Conservation (phyloP, 495 filamentous ascomycete species). For the Aspergillus bertholletiae region DNA sequence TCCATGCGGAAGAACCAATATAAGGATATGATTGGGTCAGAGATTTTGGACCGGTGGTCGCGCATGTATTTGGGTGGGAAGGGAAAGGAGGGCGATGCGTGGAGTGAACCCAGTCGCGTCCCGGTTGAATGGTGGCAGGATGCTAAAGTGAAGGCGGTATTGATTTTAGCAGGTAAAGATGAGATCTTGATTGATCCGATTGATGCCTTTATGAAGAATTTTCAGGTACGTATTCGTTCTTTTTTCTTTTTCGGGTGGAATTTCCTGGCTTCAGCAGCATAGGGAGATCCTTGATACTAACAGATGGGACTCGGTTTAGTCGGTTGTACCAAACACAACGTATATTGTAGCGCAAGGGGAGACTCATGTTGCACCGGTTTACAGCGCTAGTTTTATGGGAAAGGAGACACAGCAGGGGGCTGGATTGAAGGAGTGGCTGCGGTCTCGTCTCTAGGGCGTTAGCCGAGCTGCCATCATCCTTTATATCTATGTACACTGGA, state of each 20-base stretch:
- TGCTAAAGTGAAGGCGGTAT: constrained; percentile 39
- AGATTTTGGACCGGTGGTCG: constrained; percentile 36
- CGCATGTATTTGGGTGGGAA: constrained; percentile 38
- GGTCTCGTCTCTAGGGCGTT: constrained; percentile 9
- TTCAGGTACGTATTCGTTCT: constrained; percentile 29
- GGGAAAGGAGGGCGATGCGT: constrained; percentile 42
- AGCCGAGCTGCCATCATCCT: not conserved
- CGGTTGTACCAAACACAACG: constrained; percentile 28
- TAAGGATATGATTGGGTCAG: constrained; percentile 44
- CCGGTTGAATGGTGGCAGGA: constrained; percentile 53
- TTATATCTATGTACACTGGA: not conserved
- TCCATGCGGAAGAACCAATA: constrained; percentile 42
- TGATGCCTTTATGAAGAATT: constrained; percentile 43
- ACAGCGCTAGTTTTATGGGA: constrained; percentile 14
- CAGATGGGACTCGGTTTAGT: constrained; percentile 17
- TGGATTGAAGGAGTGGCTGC: constrained; percentile 30
- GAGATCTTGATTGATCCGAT: constrained; percentile 59
- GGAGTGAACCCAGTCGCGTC: constrained; percentile 52
- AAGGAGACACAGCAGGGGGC: constrained; percentile 24
- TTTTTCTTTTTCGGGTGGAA: no score
- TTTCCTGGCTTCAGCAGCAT: no score
- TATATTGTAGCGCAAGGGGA: constrained; percentile 32
- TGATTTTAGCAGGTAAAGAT: constrained; percentile 51
- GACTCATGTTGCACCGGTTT: constrained; percentile 33
- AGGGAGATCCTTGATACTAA: not conserved